Conservation (phyloP, 352 stramenopile genomes). For the Discostella stelligera region DNA sequence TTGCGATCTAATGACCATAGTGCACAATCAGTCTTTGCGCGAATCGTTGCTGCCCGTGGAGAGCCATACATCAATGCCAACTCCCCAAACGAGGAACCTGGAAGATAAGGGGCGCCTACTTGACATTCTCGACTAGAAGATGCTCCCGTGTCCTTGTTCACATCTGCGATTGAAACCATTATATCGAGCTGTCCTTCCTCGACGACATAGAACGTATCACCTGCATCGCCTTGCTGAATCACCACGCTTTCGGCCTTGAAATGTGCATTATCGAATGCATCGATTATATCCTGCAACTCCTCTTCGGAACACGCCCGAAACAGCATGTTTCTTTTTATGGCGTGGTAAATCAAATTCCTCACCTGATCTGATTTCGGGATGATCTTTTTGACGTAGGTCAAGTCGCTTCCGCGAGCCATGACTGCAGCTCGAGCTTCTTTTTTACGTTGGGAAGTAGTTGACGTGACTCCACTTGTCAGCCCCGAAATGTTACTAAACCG, state of each 20-base stretch:
- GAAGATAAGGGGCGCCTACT: constrained; percentile 60
- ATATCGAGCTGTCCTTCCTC: constrained; percentile 79
- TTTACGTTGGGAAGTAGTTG: constrained; percentile 23
- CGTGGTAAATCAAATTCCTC: constrained; percentile 72
- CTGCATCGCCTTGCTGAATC: constrained; percentile 79
- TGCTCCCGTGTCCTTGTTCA: constrained; percentile 13
- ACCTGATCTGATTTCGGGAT: constrained; percentile 70
- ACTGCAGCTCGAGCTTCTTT: constrained; percentile 51
- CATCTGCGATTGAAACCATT: constrained; percentile 32
- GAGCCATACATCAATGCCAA: constrained; percentile 96
- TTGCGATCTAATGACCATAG: constrained; percentile 90
- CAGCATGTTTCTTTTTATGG: constrained; percentile 76
- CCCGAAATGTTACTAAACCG: too few relatives aligned
- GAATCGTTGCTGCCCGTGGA: constrained; percentile 91
- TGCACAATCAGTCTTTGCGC: constrained; percentile 83
- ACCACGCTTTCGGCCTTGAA: constrained; percentile 60
- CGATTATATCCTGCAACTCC: constrained; percentile 69
- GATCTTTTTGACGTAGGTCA: constrained; percentile 45
- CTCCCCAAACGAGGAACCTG: constrained; percentile 89
- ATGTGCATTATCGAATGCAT: constrained; percentile 77
- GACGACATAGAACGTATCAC: constrained; percentile 83
- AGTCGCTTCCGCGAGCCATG: constrained; percentile 43
- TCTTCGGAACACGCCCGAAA: constrained; percentile 67
- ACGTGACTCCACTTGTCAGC: constrained; percentile 7
- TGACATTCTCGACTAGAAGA: constrained; percentile 31